These are phyloP conservation scores for Salix dunnii DNA, from an alignment of 345 rosid species.

Conservation along the genomic window DNA sequence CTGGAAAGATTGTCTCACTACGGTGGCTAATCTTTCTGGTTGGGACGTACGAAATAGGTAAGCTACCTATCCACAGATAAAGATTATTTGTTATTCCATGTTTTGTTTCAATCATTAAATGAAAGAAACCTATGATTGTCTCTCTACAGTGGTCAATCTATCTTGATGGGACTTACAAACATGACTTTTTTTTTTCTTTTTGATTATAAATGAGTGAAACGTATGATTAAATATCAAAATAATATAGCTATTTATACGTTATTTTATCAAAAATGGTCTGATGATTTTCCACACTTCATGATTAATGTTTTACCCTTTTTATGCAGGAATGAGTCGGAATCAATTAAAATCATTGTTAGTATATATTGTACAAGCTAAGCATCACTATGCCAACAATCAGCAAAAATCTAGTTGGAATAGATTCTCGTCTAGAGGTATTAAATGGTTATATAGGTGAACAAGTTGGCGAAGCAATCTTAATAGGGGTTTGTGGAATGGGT, in stretches of 20 bases:
- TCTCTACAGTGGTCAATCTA: too few relatives aligned
- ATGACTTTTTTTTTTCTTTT: too few relatives aligned
- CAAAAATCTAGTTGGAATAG: not conserved
- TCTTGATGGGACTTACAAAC: too few relatives aligned
- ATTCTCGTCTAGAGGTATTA: not conserved
- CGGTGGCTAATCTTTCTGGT: not conserved
- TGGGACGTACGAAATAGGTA: not conserved
- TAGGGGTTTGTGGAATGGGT: constrained; percentile 7
- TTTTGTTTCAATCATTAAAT: too few relatives aligned
- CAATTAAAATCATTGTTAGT: not conserved
- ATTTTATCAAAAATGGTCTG: too few relatives aligned
- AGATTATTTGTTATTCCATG: too few relatives aligned
- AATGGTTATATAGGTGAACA: not conserved
- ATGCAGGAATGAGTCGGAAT: not conserved
- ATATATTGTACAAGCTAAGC: not conserved
- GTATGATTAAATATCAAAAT: too few relatives aligned
- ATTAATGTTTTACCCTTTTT: not conserved
- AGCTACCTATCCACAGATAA: too few relatives aligned
- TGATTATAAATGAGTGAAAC: too few relatives aligned
- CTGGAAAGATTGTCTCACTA: not conserved
- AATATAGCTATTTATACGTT: too few relatives aligned
- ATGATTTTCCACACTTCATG: too few relatives aligned
- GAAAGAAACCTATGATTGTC: too few relatives aligned
- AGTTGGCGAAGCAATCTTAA: not conserved
- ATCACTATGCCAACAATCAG: not conserved